Conservation (phyloP, 2,329 filamentous ascomycete genomes). For the Alternaria viburni region DNA sequence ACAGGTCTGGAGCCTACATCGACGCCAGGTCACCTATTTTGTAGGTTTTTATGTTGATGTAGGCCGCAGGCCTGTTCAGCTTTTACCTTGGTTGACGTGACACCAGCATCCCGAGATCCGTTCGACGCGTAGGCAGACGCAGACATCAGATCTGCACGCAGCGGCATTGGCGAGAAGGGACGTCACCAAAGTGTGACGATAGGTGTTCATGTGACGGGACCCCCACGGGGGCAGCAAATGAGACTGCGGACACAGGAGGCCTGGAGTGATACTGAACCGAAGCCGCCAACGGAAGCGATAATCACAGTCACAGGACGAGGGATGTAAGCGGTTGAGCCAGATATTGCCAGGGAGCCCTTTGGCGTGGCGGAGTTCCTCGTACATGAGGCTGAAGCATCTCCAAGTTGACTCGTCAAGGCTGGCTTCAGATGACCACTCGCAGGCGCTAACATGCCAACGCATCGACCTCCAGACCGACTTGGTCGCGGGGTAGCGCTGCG, state of each 20-base stretch:
- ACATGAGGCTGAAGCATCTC: constrained; percentile 45
- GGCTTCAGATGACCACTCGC: constrained; percentile 46
- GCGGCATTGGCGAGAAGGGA: constrained; percentile 19
- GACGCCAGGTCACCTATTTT: no score
- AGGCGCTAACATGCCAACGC: constrained; percentile 48
- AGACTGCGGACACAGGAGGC: constrained; percentile 27
- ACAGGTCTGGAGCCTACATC: no score
- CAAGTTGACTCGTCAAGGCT: constrained; percentile 33
- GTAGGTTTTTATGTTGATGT: no score
- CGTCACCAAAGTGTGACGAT: constrained; percentile 20
- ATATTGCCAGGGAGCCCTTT: constrained; percentile 48
- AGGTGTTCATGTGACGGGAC: constrained; percentile 31
- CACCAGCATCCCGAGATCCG: constrained; percentile 2
- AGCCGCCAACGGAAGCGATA: constrained; percentile 22
- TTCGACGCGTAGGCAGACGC: constrained; percentile 16
- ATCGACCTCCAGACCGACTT: constrained; percentile 44
- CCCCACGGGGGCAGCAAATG: constrained; percentile 40
- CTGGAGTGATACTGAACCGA: constrained; percentile 27
- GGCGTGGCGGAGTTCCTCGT: constrained; percentile 44
- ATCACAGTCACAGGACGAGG: constrained; percentile 37
- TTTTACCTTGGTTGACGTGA: no score
- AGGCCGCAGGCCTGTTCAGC: no score
- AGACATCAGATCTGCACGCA: constrained; percentile 23
- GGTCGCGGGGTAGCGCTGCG: constrained; percentile 40
- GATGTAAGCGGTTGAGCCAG: constrained; percentile 26